Percentiles rank a stretch among this genome's conserved stretches.
Conservation (phyloP, 805 yeast genomes). For the Nakazawaea holstii region DNA sequence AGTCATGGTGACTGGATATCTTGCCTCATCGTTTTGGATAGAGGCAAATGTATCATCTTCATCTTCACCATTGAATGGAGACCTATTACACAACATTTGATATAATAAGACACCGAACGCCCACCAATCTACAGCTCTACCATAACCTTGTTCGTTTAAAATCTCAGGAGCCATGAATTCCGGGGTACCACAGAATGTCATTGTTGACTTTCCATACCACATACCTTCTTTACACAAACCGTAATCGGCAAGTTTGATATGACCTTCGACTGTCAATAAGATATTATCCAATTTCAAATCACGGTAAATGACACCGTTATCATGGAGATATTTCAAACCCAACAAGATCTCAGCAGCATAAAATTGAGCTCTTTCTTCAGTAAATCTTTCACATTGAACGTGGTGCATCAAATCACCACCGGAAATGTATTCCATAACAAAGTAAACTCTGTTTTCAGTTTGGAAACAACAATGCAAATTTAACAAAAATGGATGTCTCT, state of each 20-base stretch:
- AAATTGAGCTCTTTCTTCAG: conserved; percentile 89
- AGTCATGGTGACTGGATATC: conserved; percentile 96
- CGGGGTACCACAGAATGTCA: conserved; percentile 98
- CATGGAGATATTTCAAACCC: conserved; percentile 90
- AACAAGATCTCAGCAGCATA: conserved; percentile 95
- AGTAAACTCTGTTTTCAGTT: conserved; percentile 94
- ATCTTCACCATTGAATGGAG: conserved; percentile 96
- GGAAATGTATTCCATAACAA: conserved; percentile 96
- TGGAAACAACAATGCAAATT: conserved; percentile 94
- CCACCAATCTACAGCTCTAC: conserved; percentile 99
- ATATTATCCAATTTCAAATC: conserved; percentile 95
- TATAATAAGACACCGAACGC: conserved; percentile 95
- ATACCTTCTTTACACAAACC: conserved; percentile 90
- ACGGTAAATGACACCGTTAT: conserved; percentile 92
- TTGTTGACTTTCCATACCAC: conserved; percentile 67
- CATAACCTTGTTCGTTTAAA: conserved; percentile 85
- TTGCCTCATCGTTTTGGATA: conserved; percentile 91
- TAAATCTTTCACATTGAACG: conserved; percentile 85
- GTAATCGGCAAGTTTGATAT: conserved; percentile 93
- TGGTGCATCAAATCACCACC: conserved; percentile 99
- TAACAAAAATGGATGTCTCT: conserved; percentile 87
- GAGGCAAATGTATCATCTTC: conserved; percentile 94
- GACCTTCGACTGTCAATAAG: conserved; percentile 83
- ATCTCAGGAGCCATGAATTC: conserved; percentile 99
- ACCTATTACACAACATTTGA: conserved; percentile 94